Evolutionary conservation across 495 filamentous ascomycete genomes (phyloP).

Genomic region (Daldinia loculata): DNA sequence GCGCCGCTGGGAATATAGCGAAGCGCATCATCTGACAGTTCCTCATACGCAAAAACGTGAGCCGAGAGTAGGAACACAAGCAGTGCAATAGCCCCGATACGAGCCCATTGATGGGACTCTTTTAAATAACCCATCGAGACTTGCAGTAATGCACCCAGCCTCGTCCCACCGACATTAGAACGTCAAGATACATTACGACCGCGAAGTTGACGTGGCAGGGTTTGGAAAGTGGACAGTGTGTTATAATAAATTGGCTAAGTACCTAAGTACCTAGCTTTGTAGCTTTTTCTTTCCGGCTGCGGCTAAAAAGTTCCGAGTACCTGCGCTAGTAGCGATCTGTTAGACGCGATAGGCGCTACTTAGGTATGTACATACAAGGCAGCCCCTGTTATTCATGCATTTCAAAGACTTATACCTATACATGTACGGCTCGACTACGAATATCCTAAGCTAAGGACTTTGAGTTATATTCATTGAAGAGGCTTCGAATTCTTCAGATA

Average conservation of each 20-base stretch:
- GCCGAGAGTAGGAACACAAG: conserved; percentile 33
- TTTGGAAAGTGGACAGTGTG: conserved; percentile 10
- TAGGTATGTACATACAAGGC: too few relatives aligned
- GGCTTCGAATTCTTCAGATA: too few relatives aligned
- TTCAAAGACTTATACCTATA: too few relatives aligned
- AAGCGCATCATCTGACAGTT: conserved; percentile 76
- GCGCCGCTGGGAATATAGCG: conserved; percentile 67
- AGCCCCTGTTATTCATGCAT: too few relatives aligned
- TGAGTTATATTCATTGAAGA: too few relatives aligned
- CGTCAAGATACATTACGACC: not conserved
- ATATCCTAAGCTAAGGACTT: too few relatives aligned
- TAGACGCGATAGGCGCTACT: not conserved
- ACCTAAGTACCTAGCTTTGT: not conserved
- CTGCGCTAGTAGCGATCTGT: not conserved
- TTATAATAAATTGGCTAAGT: conserved; percentile 11
- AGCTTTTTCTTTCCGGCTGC: not conserved
- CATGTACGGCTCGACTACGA: too few relatives aligned
- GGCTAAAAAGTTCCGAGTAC: not conserved
- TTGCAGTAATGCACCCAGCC: conserved; percentile 6
- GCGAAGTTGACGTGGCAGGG: conserved; percentile 1
- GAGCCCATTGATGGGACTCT: conserved; percentile 30
- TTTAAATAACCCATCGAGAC: conserved; percentile 26
- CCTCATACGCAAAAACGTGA: conserved; percentile 66
- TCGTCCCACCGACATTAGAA: conserved; percentile 17
- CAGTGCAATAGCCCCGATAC: conserved; percentile 24